Evolutionary conservation across 2,329 filamentous ascomycete genomes (phyloP).

Genomic region (Neofusicoccum parvum): DNA sequence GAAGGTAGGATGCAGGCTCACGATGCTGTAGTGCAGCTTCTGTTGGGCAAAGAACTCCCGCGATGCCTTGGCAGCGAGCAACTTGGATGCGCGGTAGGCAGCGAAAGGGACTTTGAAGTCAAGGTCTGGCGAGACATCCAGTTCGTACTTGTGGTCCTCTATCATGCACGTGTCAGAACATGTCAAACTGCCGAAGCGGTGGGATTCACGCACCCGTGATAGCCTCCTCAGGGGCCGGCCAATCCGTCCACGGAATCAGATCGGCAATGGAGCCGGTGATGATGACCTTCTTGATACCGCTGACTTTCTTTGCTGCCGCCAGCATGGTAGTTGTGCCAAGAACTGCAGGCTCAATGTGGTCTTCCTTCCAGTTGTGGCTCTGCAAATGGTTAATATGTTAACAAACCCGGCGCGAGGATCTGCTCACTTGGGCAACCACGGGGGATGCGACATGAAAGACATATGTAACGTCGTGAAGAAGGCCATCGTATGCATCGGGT

Average conservation of each 20-base stretch:
- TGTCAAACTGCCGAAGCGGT: background rate
- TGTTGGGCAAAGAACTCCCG: constrained; percentile 26
- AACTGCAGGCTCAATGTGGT: constrained; percentile 32
- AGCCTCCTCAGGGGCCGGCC: background rate
- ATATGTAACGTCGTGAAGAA: constrained; percentile 29
- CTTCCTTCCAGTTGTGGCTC: constrained; percentile 24
- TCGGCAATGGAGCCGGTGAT: constrained; percentile 30
- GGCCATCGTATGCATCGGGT: constrained; percentile 24
- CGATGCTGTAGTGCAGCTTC: constrained; percentile 28
- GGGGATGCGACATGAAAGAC: constrained; percentile 36
- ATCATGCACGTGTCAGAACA: background rate
- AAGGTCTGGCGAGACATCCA: constrained; percentile 23
- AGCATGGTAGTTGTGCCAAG: constrained; percentile 30
- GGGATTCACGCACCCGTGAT: background rate
- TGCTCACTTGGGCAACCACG: constrained; percentile 23
- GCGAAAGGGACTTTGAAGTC: constrained; percentile 16
- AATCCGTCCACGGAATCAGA: constrained; percentile 22
- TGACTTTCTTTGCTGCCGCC: constrained; percentile 27
- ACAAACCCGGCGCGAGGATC: background rate
- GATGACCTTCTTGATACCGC: constrained; percentile 31
- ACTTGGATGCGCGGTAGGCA: constrained; percentile 30
- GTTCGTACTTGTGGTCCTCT: constrained; percentile 21
- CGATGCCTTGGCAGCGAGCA: constrained; percentile 33
- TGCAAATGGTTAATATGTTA: background rate
- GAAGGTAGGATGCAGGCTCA: constrained; percentile 31